These are phyloP conservation scores for Candida yuanshanica DNA, from an alignment of 805 yeast genomes.

Conservation along the genomic window DNA sequence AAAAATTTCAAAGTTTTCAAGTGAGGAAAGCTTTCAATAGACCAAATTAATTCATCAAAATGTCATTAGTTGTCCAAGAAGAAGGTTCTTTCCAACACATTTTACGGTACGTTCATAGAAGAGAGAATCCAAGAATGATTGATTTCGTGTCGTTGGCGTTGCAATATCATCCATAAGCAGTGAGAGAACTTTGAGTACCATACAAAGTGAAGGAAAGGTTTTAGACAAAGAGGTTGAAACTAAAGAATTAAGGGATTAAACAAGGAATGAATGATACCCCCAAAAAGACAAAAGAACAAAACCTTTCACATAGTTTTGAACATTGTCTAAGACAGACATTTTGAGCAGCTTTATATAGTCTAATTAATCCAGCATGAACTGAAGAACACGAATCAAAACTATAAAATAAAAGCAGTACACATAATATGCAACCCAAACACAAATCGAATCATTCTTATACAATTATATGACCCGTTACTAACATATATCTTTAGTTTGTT, in stretches of 20 bases:
- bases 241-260: no score
- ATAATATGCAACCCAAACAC: not conserved
- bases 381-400: no score
- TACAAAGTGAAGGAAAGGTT: no score
- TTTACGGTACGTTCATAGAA: slow-evolving; percentile 79
- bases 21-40: not conserved
- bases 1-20: not conserved
- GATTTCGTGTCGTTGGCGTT: not conserved
- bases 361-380: no score
- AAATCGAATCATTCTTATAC: not conserved
- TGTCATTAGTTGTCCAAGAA: slow-evolving; percentile 98
- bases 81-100: slow-evolving; percentile 99
- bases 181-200: not conserved
- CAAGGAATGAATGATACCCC: no score
- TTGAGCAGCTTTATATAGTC: no score
- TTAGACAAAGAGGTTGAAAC: no score
- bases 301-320: no score
- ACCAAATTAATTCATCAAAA: slow-evolving; percentile 23
- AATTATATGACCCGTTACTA: slow-evolving; percentile 24
- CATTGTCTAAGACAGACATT: no score
- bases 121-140: not conserved
- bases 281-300: no score
- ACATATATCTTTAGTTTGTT: slow-evolving; percentile 68
- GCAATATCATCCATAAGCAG: not conserved
- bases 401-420: no score